phyloP scores from a whole-genome alignment of 345 rosid genomes.

The Eucalyptus regnans region DNA sequence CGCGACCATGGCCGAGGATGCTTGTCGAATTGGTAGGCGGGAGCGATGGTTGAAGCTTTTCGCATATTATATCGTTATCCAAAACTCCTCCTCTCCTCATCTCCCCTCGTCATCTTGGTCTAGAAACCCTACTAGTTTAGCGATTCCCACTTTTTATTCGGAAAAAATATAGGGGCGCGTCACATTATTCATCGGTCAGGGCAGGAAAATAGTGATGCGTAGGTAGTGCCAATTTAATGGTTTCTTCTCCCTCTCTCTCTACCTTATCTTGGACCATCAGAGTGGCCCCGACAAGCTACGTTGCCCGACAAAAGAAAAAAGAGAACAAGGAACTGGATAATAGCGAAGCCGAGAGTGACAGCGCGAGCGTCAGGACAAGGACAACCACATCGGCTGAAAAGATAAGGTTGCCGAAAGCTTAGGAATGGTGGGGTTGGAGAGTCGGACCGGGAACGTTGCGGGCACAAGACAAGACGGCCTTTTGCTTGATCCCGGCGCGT shows the following conservation, averaged over 20 bases:
- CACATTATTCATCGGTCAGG: not conserved
- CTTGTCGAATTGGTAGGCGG: not conserved
- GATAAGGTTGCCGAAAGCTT: not conserved
- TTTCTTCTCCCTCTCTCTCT: not conserved
- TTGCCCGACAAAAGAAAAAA: not conserved
- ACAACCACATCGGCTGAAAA: not conserved
- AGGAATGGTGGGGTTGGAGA: not conserved
- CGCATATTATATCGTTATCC: rapidly evolving
- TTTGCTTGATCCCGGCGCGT: not conserved
- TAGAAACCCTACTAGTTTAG: not conserved
- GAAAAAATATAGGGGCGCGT: not conserved
- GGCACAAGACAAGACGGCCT: not conserved
- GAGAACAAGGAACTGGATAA: not conserved
- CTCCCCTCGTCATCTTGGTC: not conserved
- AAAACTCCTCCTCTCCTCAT: not conserved
- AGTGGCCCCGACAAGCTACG: not conserved
- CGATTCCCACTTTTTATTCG: not conserved
- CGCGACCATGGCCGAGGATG: not conserved
- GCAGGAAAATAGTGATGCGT: not conserved
- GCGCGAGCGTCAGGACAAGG: not conserved
- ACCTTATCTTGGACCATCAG: not conserved
- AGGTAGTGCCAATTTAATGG: not conserved
- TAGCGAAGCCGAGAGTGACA: not conserved
- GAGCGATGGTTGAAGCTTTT: not conserved
- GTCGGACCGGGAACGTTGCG: not conserved